These are phyloP conservation scores for Psilocybe azurescens DNA, from an alignment of 768 basidiomycete species.

Conservation along the genomic window DNA sequence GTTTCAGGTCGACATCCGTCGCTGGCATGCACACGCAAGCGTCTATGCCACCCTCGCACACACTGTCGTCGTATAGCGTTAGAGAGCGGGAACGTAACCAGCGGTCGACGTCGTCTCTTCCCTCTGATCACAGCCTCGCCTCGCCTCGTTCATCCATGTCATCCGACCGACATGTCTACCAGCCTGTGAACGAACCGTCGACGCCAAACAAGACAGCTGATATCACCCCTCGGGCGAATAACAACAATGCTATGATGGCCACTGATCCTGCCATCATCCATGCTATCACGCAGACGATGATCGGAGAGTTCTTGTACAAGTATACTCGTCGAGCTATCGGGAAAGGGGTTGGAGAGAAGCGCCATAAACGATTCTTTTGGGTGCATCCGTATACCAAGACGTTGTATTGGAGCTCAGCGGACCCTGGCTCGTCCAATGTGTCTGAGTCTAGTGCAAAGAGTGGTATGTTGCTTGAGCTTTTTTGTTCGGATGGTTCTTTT, in stretches of 20 bases:
- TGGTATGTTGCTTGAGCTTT: slow-evolving; percentile 61
- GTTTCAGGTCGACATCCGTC: slow-evolving; percentile 75
- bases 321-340: slow-evolving; percentile 91
- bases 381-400: slow-evolving; percentile 99
- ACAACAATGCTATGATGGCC: slow-evolving; percentile 39
- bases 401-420: slow-evolving; percentile 94
- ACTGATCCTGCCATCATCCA: slow-evolving; percentile 94
- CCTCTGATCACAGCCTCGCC: slow-evolving; percentile 66
- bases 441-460: slow-evolving; percentile 96
- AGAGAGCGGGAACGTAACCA: slow-evolving; percentile 60
- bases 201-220: slow-evolving; percentile 54
- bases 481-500: slow-evolving; percentile 3
- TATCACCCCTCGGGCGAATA: slow-evolving; percentile 42
- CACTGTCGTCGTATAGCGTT: slow-evolving; percentile 53
- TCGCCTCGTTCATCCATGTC: slow-evolving; percentile 86
- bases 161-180: slow-evolving; percentile 65
- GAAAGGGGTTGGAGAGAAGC: slow-evolving; percentile 86
- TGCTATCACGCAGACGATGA: slow-evolving; percentile 99
- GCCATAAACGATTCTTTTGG: slow-evolving; percentile 98
- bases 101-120: slow-evolving; percentile 71
- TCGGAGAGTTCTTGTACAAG: slow-evolving; percentile 98
- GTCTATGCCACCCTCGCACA: slow-evolving; percentile 43
- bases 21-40: slow-evolving; percentile 46
- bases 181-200: slow-evolving; percentile 38
- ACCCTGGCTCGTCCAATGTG: slow-evolving; percentile 88